Conservation (phyloP, 2,329 filamentous ascomycete genomes). For the Ophiosphaerella korrae region DNA sequence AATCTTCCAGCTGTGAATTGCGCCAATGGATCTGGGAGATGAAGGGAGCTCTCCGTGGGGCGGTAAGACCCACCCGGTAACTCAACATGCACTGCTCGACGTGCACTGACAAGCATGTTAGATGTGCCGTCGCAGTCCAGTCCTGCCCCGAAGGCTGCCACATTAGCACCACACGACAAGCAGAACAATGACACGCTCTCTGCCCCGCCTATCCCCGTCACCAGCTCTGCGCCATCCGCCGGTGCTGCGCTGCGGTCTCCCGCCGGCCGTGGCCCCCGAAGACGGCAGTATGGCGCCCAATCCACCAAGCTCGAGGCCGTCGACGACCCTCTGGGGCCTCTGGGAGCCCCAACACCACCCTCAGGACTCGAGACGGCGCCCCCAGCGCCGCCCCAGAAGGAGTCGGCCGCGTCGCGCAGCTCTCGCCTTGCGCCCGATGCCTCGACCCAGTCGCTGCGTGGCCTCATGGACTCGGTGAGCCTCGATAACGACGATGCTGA, state of each 20-base stretch:
- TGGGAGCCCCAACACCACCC: slow-evolving; percentile 68
- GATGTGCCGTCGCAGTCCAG: slow-evolving; percentile 55
- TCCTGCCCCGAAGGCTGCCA: slow-evolving; percentile 48
- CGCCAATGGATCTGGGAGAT: slow-evolving; percentile 50
- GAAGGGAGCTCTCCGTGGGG: slow-evolving; percentile 51
- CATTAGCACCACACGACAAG: slow-evolving; percentile 43
- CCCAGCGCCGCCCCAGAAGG: slow-evolving; percentile 69
- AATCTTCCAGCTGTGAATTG: slow-evolving; percentile 12
- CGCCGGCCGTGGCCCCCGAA: slow-evolving; percentile 56
- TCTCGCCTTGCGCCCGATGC: slow-evolving; percentile 59
- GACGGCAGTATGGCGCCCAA: slow-evolving; percentile 70
- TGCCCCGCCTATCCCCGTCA: slow-evolving; percentile 20
- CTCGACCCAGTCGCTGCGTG: slow-evolving; percentile 55
- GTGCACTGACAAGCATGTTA: slow-evolving; percentile 33
- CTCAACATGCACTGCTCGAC: neutral
- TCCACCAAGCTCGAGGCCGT: slow-evolving; percentile 79
- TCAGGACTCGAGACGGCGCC: slow-evolving; percentile 64
- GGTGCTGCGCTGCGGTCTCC: slow-evolving; percentile 54
- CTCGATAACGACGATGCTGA: slow-evolving; percentile 69
- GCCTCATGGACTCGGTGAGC: slow-evolving; percentile 69
- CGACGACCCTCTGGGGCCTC: slow-evolving; percentile 75
- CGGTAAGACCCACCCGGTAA: slow-evolving; percentile 31
- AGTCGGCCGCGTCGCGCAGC: slow-evolving; percentile 58
- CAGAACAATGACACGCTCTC: slow-evolving; percentile 32
- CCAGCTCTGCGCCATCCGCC: slow-evolving; percentile 40